A percentile compares a stretch with the other conserved stretches of the same genome.
Conservation (phyloP, 345 rosid species). For the Firmiana major region DNA sequence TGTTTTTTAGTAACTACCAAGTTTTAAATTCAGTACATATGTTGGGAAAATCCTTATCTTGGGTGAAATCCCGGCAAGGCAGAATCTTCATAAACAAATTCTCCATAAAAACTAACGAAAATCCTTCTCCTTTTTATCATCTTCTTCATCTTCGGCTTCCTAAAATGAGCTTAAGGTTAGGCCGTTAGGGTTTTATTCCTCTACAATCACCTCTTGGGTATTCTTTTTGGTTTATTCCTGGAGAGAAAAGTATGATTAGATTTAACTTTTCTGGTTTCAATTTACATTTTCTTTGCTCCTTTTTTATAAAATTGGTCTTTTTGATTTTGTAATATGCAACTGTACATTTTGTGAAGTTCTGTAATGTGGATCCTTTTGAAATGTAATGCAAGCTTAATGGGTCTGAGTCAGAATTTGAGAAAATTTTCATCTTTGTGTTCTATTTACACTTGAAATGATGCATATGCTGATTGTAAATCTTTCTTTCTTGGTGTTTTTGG, state of each 20-base stretch:
- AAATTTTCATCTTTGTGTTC: neutral
- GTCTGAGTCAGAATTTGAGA: neutral
- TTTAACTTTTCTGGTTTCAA: neutral
- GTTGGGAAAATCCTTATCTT: slow-evolving; percentile 14
- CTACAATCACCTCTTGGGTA: slow-evolving; percentile 46
- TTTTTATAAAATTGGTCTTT: neutral
- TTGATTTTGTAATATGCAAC: neutral
- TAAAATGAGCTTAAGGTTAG: slow-evolving; percentile 2
- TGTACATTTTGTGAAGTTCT: slow-evolving; percentile 9
- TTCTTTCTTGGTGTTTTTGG: neutral
- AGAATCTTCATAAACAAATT: neutral
- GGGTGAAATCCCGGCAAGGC: neutral
- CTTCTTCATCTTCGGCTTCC: neutral
- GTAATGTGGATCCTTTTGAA: slow-evolving; percentile 7
- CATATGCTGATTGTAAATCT: neutral
- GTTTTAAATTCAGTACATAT: neutral
- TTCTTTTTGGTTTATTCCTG: slow-evolving; percentile 66
- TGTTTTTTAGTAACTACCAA: neutral
- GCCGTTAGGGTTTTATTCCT: neutral
- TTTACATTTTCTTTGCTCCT: neutral
- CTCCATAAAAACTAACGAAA: neutral
- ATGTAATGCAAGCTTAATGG: slow-evolving; percentile 4
- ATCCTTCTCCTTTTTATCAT: neutral
- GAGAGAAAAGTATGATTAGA: slow-evolving; percentile 70
- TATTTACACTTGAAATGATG: neutral